Base-by-base conservation (phyloP, 352 stramenopile genomes). In the Phytophthora pistaciae region DNA sequence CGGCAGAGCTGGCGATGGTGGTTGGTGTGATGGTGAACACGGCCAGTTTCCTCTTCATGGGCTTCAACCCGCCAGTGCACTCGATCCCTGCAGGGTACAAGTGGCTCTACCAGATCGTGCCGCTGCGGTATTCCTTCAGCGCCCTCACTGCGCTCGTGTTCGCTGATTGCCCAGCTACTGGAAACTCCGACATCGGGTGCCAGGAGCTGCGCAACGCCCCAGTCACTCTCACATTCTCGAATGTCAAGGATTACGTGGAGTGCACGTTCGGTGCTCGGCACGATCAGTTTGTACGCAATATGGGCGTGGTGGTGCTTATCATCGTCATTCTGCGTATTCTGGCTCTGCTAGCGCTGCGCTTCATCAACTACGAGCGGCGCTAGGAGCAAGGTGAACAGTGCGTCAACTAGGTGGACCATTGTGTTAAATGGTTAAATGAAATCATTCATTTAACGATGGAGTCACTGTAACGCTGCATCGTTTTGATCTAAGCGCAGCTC, bases 21-120 rank as follows among this genome's bases (percentile, higher is more conserved):
- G 60, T 83, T 10, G 78, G 76, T 36, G 67, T 84, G 27, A 68
- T 89, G 11, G 49, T 93, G 31, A 88, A 90, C 60, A 82, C 83
- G 54, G 78, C 93, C 61, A 91, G 90, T 68, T 84, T 94, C 66
- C 72, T 93, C 10, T 92, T 93, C 72, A 87, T 87, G 76, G 89
- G 87, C 36, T 92, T 87, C 76, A 91, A 91, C 57, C 85, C 85
- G 20, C 83, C 85, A n/a, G 74, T 82, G 10, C 66, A 74, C 14
- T 62, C 68, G 13, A 89, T 92, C 56, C 84, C 83, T 3, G 50
- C 58, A 0, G 83, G 74, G 18, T 88, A 87, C 68, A 79, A 84
- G 57, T 91, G 80, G 82, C 74, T 91, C 23, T 87, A 88, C 72
- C 75, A 86, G 59, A 82, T 91, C 55, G 81, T 77, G 1, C 80